Evolutionary conservation across 2,329 filamentous ascomycete genomes (phyloP).

Genomic region (Fusarium phyllophilum): DNA sequence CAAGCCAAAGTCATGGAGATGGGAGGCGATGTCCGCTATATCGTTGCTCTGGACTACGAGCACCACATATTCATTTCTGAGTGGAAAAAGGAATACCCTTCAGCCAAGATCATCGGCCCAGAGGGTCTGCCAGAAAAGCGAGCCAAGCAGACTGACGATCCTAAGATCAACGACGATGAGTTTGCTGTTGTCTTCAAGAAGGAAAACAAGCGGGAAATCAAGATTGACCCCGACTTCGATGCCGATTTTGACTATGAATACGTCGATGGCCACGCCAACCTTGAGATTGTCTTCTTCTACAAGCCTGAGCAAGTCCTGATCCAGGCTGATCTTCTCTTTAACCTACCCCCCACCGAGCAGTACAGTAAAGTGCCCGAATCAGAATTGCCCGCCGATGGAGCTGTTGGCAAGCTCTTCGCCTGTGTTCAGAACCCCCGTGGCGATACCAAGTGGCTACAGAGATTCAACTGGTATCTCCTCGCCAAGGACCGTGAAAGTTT

Average conservation of each 20-base stretch:
- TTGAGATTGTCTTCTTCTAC: conserved; percentile 89
- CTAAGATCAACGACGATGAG: conserved; percentile 59
- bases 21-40: conserved; percentile 79
- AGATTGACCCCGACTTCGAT: conserved; percentile 82
- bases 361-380: conserved; percentile 73
- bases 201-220: conserved; percentile 60
- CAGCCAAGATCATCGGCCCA: conserved; percentile 82
- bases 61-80: conserved; percentile 93
- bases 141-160: conserved; percentile 61
- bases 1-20: conserved; percentile 70
- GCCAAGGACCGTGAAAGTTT: conserved; percentile 74
- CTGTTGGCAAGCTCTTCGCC: conserved; percentile 57
- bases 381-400: conserved; percentile 46
- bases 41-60: conserved; percentile 88
- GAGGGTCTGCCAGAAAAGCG: conserved; percentile 88
- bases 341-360: conserved; percentile 87
- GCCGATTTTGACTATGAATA: conserved; percentile 88
- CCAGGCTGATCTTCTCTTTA: conserved; percentile 91
- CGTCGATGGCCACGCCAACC: conserved; percentile 81
- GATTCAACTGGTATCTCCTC: conserved; percentile 82
- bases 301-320: conserved; percentile 82
- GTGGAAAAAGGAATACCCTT: conserved; percentile 83
- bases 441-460: conserved; percentile 77
- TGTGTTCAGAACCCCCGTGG: conserved; percentile 71
- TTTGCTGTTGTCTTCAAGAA: conserved; percentile 77